phyloP scores from a whole-genome alignment of 768 basidiomycete species.

The Tubosaeta sp. region DNA sequence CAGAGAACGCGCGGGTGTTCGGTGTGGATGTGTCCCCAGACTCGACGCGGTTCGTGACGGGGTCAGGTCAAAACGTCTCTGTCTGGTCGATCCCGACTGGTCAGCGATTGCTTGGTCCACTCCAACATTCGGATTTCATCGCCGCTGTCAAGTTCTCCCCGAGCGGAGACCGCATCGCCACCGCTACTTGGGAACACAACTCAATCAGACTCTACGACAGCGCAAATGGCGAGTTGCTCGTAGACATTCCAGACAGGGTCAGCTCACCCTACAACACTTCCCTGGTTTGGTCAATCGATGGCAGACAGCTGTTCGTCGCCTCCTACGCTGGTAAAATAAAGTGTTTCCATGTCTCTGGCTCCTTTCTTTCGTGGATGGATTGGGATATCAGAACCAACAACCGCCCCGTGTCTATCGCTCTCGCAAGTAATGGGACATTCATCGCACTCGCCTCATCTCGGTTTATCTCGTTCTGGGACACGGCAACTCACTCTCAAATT shows the following conservation, averaged over 20 bases:
- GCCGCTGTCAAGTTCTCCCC: conserved; percentile 25
- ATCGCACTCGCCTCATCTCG: not conserved
- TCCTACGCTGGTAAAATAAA: conserved; percentile 5
- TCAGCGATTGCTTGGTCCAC: conserved; percentile 1
- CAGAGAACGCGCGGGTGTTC: not conserved
- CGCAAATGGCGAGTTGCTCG: not conserved
- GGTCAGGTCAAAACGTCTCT: not conserved
- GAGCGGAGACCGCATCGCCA: conserved; percentile 8
- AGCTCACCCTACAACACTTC: conserved; percentile 6
- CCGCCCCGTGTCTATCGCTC: conserved; percentile 1
- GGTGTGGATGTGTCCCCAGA: conserved; percentile 8
- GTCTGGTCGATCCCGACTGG: conserved; percentile 4
- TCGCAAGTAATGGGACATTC: conserved; percentile 2
- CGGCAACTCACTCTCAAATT: not conserved
- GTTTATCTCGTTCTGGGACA: conserved; percentile 6
- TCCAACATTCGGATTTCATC: not conserved
- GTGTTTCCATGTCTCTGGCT: conserved; percentile 4
- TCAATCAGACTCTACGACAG: conserved; percentile 4
- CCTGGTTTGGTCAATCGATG: conserved; percentile 1
- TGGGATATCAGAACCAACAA: not conserved
- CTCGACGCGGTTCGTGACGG: conserved; percentile 6
- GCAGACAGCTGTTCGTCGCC: not conserved
- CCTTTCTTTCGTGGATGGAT: conserved; percentile 1
- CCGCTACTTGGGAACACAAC: conserved; percentile 9
- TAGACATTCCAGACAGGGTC: conserved; percentile 4